These are phyloP conservation scores for Ricinus communis DNA, from an alignment of 345 rosid genomes.

Conservation along the genomic window DNA sequence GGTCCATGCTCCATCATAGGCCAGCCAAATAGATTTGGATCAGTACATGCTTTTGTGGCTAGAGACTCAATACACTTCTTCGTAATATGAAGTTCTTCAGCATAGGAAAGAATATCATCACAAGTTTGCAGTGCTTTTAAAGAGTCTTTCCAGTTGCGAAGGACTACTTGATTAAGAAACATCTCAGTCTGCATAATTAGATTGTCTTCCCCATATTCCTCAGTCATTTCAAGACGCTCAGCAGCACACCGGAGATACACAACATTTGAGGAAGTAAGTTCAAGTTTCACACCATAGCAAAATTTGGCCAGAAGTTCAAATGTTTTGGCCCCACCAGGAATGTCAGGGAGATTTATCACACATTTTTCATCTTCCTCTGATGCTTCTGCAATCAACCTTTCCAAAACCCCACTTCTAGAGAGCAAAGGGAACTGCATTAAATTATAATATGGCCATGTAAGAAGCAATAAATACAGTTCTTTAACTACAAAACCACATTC, in stretches of 20 bases:
- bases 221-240: slow-evolving; percentile 87
- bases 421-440: slow-evolving; percentile 85
- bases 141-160: slow-evolving; percentile 89
- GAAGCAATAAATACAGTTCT: slow-evolving; percentile 16
- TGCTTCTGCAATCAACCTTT: slow-evolving; percentile 75
- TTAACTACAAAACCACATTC: slow-evolving; percentile 1
- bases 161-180: slow-evolving; percentile 82
- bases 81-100: slow-evolving; percentile 68
- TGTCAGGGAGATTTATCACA: slow-evolving; percentile 47
- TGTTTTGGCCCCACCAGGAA: slow-evolving; percentile 90
- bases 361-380: slow-evolving; percentile 76
- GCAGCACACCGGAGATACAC: slow-evolving; percentile 82
- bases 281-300: slow-evolving; percentile 98
- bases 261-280: slow-evolving; percentile 85
- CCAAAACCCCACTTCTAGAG: slow-evolving; percentile 93
- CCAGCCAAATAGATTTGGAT: slow-evolving; percentile 92
- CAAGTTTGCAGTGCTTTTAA: slow-evolving; percentile 79
- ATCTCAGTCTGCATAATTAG: slow-evolving; percentile 73
- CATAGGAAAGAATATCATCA: slow-evolving; percentile 60
- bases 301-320: slow-evolving; percentile 95
- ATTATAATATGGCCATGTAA: slow-evolving; percentile 7
- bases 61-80: slow-evolving; percentile 79
- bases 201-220: slow-evolving; percentile 93
- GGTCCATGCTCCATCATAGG: slow-evolving; percentile 92
- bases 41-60: slow-evolving; percentile 71